Evolutionary conservation across 139 green algal species (phyloP).

Genomic region (Ettlia oleoabundans): DNA sequence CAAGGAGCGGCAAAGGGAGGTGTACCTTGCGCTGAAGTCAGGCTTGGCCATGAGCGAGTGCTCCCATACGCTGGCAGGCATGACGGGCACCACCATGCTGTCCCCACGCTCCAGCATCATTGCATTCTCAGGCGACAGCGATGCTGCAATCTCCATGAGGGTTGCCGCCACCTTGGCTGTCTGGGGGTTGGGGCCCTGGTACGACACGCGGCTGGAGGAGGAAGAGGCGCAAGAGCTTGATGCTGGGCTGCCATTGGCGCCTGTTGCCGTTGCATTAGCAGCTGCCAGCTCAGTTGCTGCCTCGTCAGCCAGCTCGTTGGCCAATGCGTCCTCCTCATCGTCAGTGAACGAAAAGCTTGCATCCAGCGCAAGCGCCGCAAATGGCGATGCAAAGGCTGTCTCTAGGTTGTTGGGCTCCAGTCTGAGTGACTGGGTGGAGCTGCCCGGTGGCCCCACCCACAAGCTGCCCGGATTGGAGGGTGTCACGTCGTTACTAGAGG

Average conservation of each 20-base stretch:
- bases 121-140: not conserved
- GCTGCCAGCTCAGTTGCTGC: not conserved
- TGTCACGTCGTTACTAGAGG: no score
- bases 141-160: not conserved
- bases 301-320: not conserved
- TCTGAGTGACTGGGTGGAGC: no score
- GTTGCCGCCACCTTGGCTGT: not conserved
- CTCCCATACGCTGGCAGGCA: constrained; percentile 1
- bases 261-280: not conserved
- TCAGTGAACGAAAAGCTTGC: not conserved
- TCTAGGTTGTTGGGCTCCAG: no score
- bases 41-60: constrained; percentile 12
- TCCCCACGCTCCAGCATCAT: constrained; percentile 19
- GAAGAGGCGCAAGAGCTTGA: not conserved
- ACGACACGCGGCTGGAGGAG: not conserved
- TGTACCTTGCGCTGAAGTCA: no score
- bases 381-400: not conserved
- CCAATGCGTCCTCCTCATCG: not conserved
- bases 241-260: no score
- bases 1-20: no score
- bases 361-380: not conserved
- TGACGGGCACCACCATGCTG: constrained; percentile 18
- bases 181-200: not conserved
- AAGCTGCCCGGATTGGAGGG: no score
- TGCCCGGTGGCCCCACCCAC: no score